Percentiles rank a stretch among this genome's conserved stretches.
phyloP scores from a whole-genome alignment of 805 yeast genomes.

The Suhomyces emberorum region DNA sequence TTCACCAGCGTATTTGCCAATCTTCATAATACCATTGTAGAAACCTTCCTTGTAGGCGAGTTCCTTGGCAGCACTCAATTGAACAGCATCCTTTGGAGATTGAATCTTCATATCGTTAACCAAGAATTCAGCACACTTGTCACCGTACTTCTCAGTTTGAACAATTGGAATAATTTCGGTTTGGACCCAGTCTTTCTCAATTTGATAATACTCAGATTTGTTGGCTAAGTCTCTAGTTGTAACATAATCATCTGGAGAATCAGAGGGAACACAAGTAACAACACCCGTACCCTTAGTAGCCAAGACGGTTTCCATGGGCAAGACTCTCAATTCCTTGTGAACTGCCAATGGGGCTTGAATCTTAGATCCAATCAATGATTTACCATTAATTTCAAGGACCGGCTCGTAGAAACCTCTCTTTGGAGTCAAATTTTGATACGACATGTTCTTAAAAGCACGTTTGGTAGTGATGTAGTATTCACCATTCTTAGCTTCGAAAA shows the following conservation, averaged over 20 bases:
- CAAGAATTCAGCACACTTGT: slow-evolving; percentile 76
- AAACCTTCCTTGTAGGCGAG: slow-evolving; percentile 94
- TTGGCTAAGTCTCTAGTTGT: slow-evolving; percentile 79
- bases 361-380: slow-evolving; percentile 76
- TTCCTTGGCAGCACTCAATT: slow-evolving; percentile 90
- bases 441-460: slow-evolving; percentile 97
- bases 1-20: slow-evolving; percentile 83
- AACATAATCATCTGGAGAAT: slow-evolving; percentile 95
- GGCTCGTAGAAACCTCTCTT: slow-evolving; percentile 74
- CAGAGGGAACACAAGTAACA: slow-evolving; percentile 98
- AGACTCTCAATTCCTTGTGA: slow-evolving; percentile 66
- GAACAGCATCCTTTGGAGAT: slow-evolving; percentile 88
- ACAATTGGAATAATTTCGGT: slow-evolving; percentile 72
- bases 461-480: slow-evolving; percentile 81
- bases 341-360: slow-evolving; percentile 81
- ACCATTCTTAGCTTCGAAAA: slow-evolving; percentile 76
- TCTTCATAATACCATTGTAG: slow-evolving; percentile 79
- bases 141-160: slow-evolving; percentile 82
- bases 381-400: slow-evolving; percentile 60
- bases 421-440: slow-evolving; percentile 90
- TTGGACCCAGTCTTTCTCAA: slow-evolving; percentile 82
- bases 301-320: slow-evolving; percentile 97
- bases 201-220: slow-evolving; percentile 87
- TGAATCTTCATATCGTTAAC: slow-evolving; percentile 86
- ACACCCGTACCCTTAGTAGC: slow-evolving; percentile 98